Percentiles rank a stretch among this genome's conserved stretches.
phyloP scores from a whole-genome alignment of 2,329 filamentous ascomycete species.

The Allantophomopsis lycopodina region DNA sequence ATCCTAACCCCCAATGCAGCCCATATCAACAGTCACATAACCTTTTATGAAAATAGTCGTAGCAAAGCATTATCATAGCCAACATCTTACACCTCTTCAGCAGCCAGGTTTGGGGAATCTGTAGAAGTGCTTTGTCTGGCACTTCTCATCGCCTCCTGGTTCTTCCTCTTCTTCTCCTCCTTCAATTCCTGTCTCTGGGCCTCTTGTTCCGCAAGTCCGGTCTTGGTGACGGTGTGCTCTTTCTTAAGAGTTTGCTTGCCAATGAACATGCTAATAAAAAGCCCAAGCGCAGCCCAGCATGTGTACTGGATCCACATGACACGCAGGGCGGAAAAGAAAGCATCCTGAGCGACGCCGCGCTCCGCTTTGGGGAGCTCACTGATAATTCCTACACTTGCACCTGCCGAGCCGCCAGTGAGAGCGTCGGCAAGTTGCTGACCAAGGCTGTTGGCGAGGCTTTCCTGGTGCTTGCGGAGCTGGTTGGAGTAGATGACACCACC shows the following conservation, averaged over 20 bases:
- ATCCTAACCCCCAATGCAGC: too few relatives aligned
- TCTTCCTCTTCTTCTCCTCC: slow-evolving; percentile 7
- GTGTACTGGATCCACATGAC: slow-evolving; percentile 18
- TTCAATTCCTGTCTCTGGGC: slow-evolving; percentile 7
- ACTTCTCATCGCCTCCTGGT: slow-evolving; percentile 1
- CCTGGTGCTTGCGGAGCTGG: slow-evolving; percentile 18
- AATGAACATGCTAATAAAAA: slow-evolving; percentile 29
- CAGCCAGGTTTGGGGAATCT: too few relatives aligned
- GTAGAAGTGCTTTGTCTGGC: neutral
- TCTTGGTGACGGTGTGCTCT: slow-evolving; percentile 36
- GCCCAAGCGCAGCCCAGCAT: slow-evolving; percentile 14
- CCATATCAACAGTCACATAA: too few relatives aligned
- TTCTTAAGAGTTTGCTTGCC: slow-evolving; percentile 27
- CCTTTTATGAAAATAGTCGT: too few relatives aligned
- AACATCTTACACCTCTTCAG: too few relatives aligned
- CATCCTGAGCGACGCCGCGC: slow-evolving; percentile 9
- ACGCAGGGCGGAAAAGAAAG: slow-evolving; percentile 10
- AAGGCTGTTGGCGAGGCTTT: slow-evolving; percentile 7
- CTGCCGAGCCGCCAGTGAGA: slow-evolving; percentile 14
- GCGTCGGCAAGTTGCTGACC: slow-evolving; percentile 9
- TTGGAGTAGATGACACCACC: slow-evolving; percentile 37
- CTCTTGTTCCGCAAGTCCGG: slow-evolving; percentile 19
- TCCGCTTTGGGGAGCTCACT: slow-evolving; percentile 8
- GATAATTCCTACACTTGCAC: slow-evolving; percentile 13
- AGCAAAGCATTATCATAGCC: too few relatives aligned